Percentiles rank a stretch among this genome's conserved stretches.
Evolutionary conservation across 768 basidiomycete genomes (phyloP).

Genomic region (Tricholoma flavovirens): DNA sequence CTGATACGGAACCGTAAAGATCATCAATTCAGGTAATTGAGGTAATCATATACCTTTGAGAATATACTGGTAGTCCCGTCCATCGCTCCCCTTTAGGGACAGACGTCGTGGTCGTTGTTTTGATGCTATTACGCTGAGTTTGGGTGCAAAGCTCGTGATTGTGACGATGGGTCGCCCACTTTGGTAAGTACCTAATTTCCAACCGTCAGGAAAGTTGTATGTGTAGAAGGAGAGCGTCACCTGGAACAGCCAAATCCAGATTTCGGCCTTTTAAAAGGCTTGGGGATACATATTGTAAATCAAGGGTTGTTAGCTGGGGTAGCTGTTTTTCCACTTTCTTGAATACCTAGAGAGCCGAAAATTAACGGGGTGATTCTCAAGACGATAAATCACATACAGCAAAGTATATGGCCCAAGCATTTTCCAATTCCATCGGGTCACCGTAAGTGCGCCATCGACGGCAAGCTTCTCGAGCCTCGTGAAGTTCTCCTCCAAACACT

Average conservation of each 20-base stretch:
- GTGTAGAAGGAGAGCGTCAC: constrained; percentile 31
- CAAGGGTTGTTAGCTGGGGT: constrained; percentile 81
- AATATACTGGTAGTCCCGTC: constrained; percentile 84
- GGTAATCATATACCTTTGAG: constrained; percentile 64
- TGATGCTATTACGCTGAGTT: constrained; percentile 89
- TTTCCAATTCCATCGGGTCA: constrained; percentile 86
- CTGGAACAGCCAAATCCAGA: constrained; percentile 94
- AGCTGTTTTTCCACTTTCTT: constrained; percentile 94
- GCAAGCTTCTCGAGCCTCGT: constrained; percentile 89
- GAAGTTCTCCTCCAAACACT: constrained; percentile 87
- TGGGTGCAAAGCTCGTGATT: constrained; percentile 82
- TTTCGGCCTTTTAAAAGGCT: constrained; percentile 82
- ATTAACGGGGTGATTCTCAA: neutral
- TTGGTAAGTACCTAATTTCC: constrained; percentile 75
- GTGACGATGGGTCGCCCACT: constrained; percentile 77
- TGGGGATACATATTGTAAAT: constrained; percentile 96
- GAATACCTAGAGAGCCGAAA: constrained; percentile 60
- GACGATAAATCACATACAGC: constrained; percentile 43
- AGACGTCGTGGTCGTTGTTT: constrained; percentile 94
- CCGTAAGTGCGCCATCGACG: constrained; percentile 80
- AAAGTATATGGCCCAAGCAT: constrained; percentile 99
- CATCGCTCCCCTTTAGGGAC: constrained; percentile 84
- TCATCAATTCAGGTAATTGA: neutral
- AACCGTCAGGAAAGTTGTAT: neutral
- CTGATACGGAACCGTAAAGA: constrained; percentile 31